These are phyloP conservation scores for Geopyxis carbonaria DNA, from an alignment of 495 filamentous ascomycete genomes.

Conservation along the genomic window DNA sequence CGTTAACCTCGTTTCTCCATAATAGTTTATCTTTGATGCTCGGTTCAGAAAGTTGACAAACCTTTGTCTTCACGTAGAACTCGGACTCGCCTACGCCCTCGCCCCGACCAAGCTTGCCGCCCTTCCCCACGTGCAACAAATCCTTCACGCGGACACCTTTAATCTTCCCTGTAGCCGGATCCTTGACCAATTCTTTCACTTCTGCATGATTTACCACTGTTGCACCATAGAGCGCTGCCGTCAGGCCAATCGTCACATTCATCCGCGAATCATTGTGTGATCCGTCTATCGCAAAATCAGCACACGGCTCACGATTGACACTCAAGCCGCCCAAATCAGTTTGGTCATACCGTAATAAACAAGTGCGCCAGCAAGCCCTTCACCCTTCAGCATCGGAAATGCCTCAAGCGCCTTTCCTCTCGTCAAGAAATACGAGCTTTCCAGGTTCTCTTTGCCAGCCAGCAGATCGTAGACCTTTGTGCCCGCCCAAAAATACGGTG, in stretches of 20 bases:
- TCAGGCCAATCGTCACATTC: constrained; percentile 95
- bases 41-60: constrained; percentile 8
- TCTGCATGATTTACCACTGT: constrained; percentile 90
- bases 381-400: constrained; percentile 92
- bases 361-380: constrained; percentile 70
- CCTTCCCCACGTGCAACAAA: constrained; percentile 41
- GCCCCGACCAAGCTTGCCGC: constrained; percentile 22
- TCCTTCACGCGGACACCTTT: constrained; percentile 68
- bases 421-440: constrained; percentile 91
- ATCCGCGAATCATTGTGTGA: constrained; percentile 97
- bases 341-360: constrained; percentile 67
- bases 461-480: constrained; percentile 92
- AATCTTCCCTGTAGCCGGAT: constrained; percentile 51
- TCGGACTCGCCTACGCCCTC: constrained; percentile 29
- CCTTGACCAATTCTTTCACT: constrained; percentile 69
- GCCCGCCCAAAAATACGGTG: constrained; percentile 91
- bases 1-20: too few species aligned
- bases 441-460: constrained; percentile 88
- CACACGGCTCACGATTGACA: background rate
- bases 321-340: background rate
- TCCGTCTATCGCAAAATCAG: constrained; percentile 39
- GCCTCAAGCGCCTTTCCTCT: constrained; percentile 86
- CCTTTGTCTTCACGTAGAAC: constrained; percentile 59
- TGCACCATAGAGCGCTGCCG: constrained; percentile 78
- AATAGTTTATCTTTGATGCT: too few species aligned